Conservation (phyloP, 257 asterid species). For the Salvia rosmarinus region DNA sequence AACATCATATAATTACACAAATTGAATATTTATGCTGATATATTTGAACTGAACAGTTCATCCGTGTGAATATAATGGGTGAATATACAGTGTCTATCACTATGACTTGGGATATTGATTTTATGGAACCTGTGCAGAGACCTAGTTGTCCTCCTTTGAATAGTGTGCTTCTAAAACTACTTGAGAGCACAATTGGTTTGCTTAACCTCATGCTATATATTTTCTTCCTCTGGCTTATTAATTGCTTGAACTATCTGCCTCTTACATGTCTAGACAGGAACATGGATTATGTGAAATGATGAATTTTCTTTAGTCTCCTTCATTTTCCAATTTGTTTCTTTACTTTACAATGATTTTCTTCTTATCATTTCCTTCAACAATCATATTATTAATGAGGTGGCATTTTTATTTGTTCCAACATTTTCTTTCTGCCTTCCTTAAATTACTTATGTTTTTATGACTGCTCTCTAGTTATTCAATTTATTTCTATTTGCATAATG, state of each 20-base stretch:
- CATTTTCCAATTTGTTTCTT: neutral
- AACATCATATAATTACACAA: neutral
- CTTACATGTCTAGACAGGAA: neutral
- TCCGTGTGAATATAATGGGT: slow-evolving; percentile 11
- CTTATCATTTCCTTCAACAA: slow-evolving; percentile 9
- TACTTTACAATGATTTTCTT: neutral
- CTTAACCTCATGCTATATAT: neutral
- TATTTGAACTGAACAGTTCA: slow-evolving; percentile 8
- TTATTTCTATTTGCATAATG: slow-evolving; percentile 30
- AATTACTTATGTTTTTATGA: neutral
- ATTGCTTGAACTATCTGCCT: too few relatives aligned
- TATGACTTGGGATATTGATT: slow-evolving; percentile 16
- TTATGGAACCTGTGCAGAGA: slow-evolving; percentile 5
- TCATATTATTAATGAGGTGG: slow-evolving; percentile 2
- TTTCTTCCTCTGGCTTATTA: neutral
- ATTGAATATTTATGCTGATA: neutral
- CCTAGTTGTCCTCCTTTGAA: slow-evolving; percentile 15
- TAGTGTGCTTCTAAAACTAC: neutral
- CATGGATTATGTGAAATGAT: neutral
- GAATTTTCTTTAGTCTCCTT: slow-evolving; percentile 2
- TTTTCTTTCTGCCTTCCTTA: neutral
- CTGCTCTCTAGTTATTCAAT: slow-evolving; percentile 29
- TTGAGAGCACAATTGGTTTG: slow-evolving; percentile 24
- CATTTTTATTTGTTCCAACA: neutral
- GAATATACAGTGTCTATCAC: slow-evolving; percentile 10